phyloP scores from a whole-genome alignment of 2,329 filamentous ascomycete genomes.

The Ambrosiella beaveri region DNA sequence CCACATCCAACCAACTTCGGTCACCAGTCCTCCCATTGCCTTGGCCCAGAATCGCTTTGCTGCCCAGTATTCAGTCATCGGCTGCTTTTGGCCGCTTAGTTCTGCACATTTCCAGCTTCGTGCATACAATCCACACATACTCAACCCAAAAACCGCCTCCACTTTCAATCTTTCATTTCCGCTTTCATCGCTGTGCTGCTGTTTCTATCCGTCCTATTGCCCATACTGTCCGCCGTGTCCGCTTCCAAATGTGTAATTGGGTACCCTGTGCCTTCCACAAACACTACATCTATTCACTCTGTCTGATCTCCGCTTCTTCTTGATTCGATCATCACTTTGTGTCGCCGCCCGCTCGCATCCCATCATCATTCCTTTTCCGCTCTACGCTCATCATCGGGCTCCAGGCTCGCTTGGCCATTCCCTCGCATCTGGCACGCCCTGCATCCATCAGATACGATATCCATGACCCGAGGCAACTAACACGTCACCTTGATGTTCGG shows the following conservation, averaged over 20 bases:
- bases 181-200: neutral
- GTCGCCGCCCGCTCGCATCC: neutral
- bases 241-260: neutral
- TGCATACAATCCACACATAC: neutral
- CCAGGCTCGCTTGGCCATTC: neutral
- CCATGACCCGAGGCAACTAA: conserved; percentile 12
- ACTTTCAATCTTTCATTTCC: neutral
- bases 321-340: neutral
- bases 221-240: neutral
- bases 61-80: neutral
- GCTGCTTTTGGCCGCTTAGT: neutral
- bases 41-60: neutral
- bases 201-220: neutral
- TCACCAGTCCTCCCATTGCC: neutral
- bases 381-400: neutral
- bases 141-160: neutral
- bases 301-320: neutral
- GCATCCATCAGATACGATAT: conserved; percentile 11
- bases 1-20: neutral
- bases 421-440: conserved; percentile 8
- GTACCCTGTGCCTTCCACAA: neutral
- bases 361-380: neutral
- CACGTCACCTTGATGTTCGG: conserved; percentile 13
- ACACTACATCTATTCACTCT: neutral
- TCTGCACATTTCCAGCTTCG: neutral